Percentiles rank a stretch among this genome's conserved stretches.
Conservation (phyloP, 2,329 filamentous ascomycete genomes). For the Fusarium sp. region DNA sequence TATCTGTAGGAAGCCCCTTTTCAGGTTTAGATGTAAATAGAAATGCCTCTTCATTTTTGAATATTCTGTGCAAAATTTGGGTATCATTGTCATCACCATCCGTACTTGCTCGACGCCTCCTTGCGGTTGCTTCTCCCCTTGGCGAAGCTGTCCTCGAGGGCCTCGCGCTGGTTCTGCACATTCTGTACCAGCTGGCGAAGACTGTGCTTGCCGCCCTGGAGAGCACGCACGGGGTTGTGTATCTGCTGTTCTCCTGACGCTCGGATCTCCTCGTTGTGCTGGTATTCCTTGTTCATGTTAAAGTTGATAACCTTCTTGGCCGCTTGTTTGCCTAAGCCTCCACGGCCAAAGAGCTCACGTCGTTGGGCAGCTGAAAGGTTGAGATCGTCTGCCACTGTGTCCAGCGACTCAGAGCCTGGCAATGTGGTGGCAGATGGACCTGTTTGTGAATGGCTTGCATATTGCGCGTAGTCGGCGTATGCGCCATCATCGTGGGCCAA, state of each 20-base stretch:
- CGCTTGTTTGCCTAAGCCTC: conserved; percentile 52
- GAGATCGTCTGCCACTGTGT: conserved; percentile 79
- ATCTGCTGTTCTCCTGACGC: conserved; percentile 76
- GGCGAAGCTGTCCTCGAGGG: conserved; percentile 92
- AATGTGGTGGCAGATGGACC: conserved; percentile 47
- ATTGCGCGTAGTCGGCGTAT: conserved; percentile 50
- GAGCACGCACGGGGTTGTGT: conserved; percentile 87
- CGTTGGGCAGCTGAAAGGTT: conserved; percentile 82
- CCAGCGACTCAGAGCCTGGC: conserved; percentile 67
- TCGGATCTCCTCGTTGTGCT: conserved; percentile 82
- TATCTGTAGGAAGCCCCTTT: neutral
- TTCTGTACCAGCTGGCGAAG: conserved; percentile 88
- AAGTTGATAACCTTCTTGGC: conserved; percentile 81
- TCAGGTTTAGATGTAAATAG: conserved; percentile 6
- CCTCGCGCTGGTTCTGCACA: conserved; percentile 84
- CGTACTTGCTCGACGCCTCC: conserved; percentile 86
- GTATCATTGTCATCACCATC: conserved; percentile 68
- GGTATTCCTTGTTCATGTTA: conserved; percentile 90
- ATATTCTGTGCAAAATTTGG: conserved; percentile 23
- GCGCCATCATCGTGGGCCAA: conserved; percentile 34
- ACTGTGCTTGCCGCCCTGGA: conserved; percentile 86
- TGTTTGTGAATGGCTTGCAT: conserved; percentile 45
- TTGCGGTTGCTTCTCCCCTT: conserved; percentile 81
- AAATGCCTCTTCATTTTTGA: conserved; percentile 19
- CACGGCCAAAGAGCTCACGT: conserved; percentile 87